These are phyloP conservation scores for Claviceps sp. DNA, from an alignment of 2,329 filamentous ascomycete genomes.

Conservation along the genomic window DNA sequence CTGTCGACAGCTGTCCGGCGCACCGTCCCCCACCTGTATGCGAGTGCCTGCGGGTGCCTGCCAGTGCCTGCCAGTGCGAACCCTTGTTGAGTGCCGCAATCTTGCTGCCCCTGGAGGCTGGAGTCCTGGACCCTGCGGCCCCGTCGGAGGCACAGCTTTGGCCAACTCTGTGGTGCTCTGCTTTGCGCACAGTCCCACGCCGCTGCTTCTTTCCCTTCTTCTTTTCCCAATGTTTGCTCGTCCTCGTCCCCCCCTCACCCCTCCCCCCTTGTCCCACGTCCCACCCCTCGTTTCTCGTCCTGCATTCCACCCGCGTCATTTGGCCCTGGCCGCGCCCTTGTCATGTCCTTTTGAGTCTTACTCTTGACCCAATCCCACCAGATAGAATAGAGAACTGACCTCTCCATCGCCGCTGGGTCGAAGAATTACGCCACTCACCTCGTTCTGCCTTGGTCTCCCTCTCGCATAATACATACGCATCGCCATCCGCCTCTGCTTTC, in stretches of 20 bases:
- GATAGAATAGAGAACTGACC: not conserved
- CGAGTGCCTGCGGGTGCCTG: no score
- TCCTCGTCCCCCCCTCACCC: not conserved
- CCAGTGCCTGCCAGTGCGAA: no score
- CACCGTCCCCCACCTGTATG: no score
- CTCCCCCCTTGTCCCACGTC: not conserved
- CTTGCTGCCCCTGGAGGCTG: no score
- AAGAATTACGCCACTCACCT: not conserved
- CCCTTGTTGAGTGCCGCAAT: no score
- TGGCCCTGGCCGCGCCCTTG: constrained; percentile 1
- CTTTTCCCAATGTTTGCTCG: not conserved
- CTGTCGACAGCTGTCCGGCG: no score
- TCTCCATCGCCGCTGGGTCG: not conserved
- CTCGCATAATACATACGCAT: constrained; percentile 2
- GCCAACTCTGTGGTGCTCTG: no score
- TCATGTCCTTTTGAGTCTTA: not conserved
- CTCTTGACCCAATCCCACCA: not conserved
- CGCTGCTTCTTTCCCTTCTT: not conserved
- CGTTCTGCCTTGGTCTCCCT: not conserved
- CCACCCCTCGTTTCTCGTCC: constrained; percentile 2
- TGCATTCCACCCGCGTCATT: constrained; percentile 4
- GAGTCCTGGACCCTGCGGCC: no score
- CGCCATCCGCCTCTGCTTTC: constrained; percentile 1
- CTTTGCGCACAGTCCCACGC: not conserved
- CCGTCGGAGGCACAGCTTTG: no score